Evolutionary conservation across 495 filamentous ascomycete species (phyloP), one percentile per base, ranked within the genome.

Genomic region (Cenococcum geophilum): DNA sequence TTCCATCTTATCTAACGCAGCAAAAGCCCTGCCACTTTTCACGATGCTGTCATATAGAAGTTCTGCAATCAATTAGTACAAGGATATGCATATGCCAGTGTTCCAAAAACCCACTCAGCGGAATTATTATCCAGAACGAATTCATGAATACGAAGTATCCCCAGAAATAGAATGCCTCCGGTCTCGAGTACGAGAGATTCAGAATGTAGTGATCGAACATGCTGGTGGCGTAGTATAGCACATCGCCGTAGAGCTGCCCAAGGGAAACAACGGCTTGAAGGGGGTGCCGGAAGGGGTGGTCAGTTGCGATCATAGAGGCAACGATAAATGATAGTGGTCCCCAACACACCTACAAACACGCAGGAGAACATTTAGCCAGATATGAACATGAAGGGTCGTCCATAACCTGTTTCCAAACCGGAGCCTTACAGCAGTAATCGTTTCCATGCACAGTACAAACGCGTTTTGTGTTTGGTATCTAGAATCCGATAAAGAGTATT

Each of bases 81-180:
- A 20, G 16, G 6, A 8, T 56, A 22, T 10, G 1, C 18, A 18
- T 37, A 6, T 12, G 34, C 21, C 25, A 18, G 20, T n/a, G n/a
- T 10, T 56, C 4, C 4, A 22, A 36, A 23, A 35, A 72, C 73
- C 67, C 65, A 73, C 72, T 59, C 5, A 59, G 42, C 1, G 91
- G 91, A 60, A 95, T 80, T 14, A 93, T 77, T 36, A 86, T 89
- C 91, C 91, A 96, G 55, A 91, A 87, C 50, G 83, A 77, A 69
- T 96, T 96, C 82, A 95, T 86, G 18, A 87, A 79, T 21, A 91
- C 82, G 69, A 88, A 96, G 70, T 96, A 96, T 14, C 85, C 73
- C 89, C 90, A 96, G 70, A 89, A 95, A 70, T 95, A 96, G 60
- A 85, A 79, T 4, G 77, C 69, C 73, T 95, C 91, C 4, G 91